Percentiles rank a stretch among this genome's conserved stretches.
These are phyloP conservation scores for Pythium rhizo-oryzae DNA, from an alignment of 352 stramenopile species.

Conservation along the genomic window DNA sequence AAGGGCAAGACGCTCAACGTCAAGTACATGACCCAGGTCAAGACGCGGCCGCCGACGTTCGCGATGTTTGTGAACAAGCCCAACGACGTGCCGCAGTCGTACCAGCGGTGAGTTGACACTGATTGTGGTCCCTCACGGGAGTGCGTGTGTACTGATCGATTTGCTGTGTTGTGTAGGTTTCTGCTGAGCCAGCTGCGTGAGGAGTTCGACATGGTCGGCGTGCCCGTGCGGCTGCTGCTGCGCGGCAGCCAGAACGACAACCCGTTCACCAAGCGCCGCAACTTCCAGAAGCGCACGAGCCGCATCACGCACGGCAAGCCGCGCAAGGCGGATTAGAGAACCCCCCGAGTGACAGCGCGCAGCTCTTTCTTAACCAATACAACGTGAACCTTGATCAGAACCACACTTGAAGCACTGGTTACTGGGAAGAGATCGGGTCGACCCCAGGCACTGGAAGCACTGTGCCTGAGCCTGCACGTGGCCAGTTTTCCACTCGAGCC, in stretches of 20 bases:
- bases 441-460: too few relatives aligned
- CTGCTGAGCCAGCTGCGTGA: constrained; percentile 76
- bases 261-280: constrained; percentile 83
- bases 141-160: not conserved
- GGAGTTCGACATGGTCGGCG: constrained; percentile 86
- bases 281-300: constrained; percentile 80
- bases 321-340: constrained; percentile 27
- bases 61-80: constrained; percentile 85
- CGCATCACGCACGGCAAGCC: constrained; percentile 62
- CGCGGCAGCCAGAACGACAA: constrained; percentile 78
- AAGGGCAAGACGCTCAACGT: constrained; percentile 87
- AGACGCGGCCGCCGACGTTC: constrained; percentile 80
- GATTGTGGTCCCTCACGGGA: too few relatives aligned
- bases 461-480: too few relatives aligned
- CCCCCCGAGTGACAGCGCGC: too few relatives aligned
- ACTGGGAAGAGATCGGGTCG: too few relatives aligned
- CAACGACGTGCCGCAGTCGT: constrained; percentile 70
- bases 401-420: too few relatives aligned
- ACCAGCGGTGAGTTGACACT: constrained; percentile 51
- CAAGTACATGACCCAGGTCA: constrained; percentile 89
- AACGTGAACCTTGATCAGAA: not conserved
- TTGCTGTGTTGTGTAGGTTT: constrained; percentile 40
- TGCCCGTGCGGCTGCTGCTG: constrained; percentile 74
- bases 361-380: not conserved
- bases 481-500: too few relatives aligned